These are phyloP conservation scores for Cryptosporidium parvum DNA, from an alignment of 169 alveolate genomes.

Conservation along the genomic window DNA sequence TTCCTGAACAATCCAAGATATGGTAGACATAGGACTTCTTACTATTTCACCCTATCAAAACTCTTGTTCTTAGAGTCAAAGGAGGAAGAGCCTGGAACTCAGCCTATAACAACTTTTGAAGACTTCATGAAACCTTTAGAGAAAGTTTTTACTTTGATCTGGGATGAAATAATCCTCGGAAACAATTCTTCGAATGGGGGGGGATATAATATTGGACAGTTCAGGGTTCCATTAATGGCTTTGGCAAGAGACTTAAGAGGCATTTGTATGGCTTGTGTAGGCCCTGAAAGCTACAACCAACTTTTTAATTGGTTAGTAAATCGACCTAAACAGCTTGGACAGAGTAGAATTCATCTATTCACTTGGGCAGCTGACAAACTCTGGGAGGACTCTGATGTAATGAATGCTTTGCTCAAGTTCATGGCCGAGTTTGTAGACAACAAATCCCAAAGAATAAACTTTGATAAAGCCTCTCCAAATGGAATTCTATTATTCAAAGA, in stretches of 20 bases:
- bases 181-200: constrained; percentile 63
- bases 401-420: constrained; percentile 91
- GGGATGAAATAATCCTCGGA: constrained; percentile 81
- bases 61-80: constrained; percentile 87
- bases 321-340: constrained; percentile 86
- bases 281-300: constrained; percentile 87
- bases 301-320: constrained; percentile 91
- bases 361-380: constrained; percentile 89
- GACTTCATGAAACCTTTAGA: constrained; percentile 87
- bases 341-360: constrained; percentile 84
- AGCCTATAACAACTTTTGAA: constrained; percentile 79
- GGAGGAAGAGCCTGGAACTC: constrained; percentile 80
- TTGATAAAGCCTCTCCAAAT: constrained; percentile 92
- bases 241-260: constrained; percentile 92
- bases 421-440: constrained; percentile 88
- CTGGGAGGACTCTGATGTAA: constrained; percentile 91
- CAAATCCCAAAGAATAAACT: constrained; percentile 90
- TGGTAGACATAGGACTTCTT: constrained; percentile 91
- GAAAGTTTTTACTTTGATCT: constrained; percentile 79
- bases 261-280: constrained; percentile 83
- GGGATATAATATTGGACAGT: constrained; percentile 76
- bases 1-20: constrained; percentile 80
- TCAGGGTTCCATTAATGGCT: constrained; percentile 87
- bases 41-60: constrained; percentile 91
- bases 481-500: constrained; percentile 92